Base-by-base conservation (phyloP, 345 rosid genomes). In the Melaleuca quinquenervia region DNA sequence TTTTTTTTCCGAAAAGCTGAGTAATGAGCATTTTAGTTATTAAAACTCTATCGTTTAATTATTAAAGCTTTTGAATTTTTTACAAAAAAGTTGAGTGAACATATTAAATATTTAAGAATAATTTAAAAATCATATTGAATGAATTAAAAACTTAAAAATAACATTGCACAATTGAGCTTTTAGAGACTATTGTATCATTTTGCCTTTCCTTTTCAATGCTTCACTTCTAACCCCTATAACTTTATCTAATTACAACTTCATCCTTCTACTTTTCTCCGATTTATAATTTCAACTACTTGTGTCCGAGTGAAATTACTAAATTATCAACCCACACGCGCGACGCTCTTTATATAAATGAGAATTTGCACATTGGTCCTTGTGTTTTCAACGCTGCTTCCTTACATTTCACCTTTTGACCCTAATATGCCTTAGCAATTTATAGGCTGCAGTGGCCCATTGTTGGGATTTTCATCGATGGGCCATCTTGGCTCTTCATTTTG, bases 141-240 rank as follows among this genome's bases (percentile, higher is more conserved):
- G 0, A 58, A 58, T 58, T 12, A 12, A 26, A 56, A 58, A 11
- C 26, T 12, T 0, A 11, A 58, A 6, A 0, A 6, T 0, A 0
- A 12, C 0, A 26, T 26, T n/a, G 6, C 4, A 41, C 41, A 41
- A 41, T 41, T 41, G 1, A 1, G 1, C 0, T 0, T 58, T 58
- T 58, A 58, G 1, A n/a, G 0, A 58, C 1, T 58, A 26, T 0
- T 58, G 1, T 6, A 1, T 58, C 3, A n/a, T 27, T 58, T 58
- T 58, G 29, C 7, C 62, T 1, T 10, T 2, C 27, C 27, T 11
- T 58, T 58, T 58, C 32, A 58, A 11, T 0, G 16, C 14, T 56
- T 56, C 16, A 56, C 8, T 56, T 5, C 1, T 56, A 56, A 0
- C 2, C 29, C 64, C 0, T 2, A 0, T 56, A 26, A 56, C 64